Percentiles rank a stretch among this genome's conserved stretches.
These are phyloP conservation scores for Polyporus tsugae DNA, from an alignment of 1,284 basidiomycete genomes.

Conservation along the genomic window DNA sequence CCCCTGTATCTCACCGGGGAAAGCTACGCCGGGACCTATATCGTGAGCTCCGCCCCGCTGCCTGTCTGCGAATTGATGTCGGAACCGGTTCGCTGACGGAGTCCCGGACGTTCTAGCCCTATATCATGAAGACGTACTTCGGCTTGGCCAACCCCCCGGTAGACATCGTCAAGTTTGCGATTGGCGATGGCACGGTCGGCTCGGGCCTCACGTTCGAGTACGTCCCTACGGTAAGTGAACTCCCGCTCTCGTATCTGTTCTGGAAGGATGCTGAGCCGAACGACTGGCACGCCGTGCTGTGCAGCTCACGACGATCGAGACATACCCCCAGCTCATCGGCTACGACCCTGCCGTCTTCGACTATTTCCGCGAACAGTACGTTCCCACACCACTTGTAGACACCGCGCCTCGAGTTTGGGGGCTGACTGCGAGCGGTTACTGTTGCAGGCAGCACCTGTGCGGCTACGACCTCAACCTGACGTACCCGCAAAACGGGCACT, in stretches of 20 bases:
- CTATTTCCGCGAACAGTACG: conserved; percentile 74
- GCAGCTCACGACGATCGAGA: conserved; percentile 66
- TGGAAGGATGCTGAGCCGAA: neutral
- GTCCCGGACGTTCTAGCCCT: conserved; percentile 54
- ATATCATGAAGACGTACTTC: conserved; percentile 76
- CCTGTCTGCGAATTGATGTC: neutral
- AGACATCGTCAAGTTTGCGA: conserved; percentile 69
- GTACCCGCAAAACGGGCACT: conserved; percentile 68
- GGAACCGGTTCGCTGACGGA: conserved; percentile 2
- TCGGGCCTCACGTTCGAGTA: conserved; percentile 56
- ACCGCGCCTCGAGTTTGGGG: neutral
- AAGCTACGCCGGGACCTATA: conserved; percentile 46
- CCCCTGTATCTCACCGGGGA: conserved; percentile 45
- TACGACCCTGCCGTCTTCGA: conserved; percentile 71
- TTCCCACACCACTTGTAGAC: conserved; percentile 21
- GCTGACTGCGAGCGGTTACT: neutral
- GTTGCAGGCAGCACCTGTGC: conserved; percentile 62
- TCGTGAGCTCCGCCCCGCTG: conserved; percentile 44
- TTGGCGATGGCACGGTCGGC: conserved; percentile 71
- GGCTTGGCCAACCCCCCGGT: conserved; percentile 69
- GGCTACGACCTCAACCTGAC: conserved; percentile 73
- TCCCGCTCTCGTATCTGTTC: conserved; percentile 25
- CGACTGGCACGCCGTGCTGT: neutral
- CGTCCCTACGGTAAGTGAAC: conserved; percentile 56
- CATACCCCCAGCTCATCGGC: conserved; percentile 76